Evolutionary conservation across 768 basidiomycete genomes (phyloP), one percentile per base, ranked within the genome.

Genomic region (Kwoniella dendrophila): DNA sequence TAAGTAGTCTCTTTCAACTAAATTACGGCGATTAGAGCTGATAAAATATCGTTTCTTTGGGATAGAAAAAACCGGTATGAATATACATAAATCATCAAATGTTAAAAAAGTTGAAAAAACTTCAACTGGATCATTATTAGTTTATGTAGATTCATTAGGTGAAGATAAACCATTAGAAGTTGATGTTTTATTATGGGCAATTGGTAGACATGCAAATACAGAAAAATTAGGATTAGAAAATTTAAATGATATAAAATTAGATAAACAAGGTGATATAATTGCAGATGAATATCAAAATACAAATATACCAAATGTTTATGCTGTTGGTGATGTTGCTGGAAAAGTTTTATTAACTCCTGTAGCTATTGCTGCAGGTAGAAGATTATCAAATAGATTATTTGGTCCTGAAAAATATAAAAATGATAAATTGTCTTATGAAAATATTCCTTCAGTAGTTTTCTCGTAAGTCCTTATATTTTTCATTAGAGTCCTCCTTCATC

Each of bases 381-480:
- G 92, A 63, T 82, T 97, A 38, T 84, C 89, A 56, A 98, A 98
- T 81, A 83, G 96, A 62, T 81, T 98, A 47, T 99, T 92, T 72
- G 96, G 96, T 10, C 87, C 87, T 2, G 85, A 86, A 63, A 83
- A 90, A 79, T 94, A 84, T 84, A 92, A 89, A 82, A 78, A 88
- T 49, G 89, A 95, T 72, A 92, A 95, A 79, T 83, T 97, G 59
- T 83, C 82, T 69, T 99, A 98, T 77, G 84, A 87, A 33, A 86
- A 97, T 76, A 93, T 99, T 62, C 88, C 96, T 3, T 90, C 88
- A 48, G 96, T 98, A 64, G 92, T 98, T 58, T 98, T 98, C 82
- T 91, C 95, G 92, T 94, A 67, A 75, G 92, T 84, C 2, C 1
- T 26, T 18, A 33, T 6, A 11, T 43, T 20, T 20, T 43, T n/a